These are phyloP conservation scores for Clonostachys solani DNA, from an alignment of 2,329 filamentous ascomycete genomes.

Conservation along the genomic window DNA sequence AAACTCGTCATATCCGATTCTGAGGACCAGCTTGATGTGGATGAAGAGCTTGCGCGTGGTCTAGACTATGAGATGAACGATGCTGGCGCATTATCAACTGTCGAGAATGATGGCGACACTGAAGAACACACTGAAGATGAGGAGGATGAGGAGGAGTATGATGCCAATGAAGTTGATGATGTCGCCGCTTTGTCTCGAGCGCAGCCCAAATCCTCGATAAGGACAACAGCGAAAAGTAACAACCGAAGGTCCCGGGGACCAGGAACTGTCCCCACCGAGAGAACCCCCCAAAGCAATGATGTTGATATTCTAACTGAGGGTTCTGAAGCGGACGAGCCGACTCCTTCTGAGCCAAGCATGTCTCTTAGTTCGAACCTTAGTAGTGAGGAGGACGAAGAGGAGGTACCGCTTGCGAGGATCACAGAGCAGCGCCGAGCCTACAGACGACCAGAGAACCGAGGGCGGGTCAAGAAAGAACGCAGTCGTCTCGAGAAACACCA, in stretches of 20 bases:
- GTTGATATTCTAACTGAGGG: too few species aligned
- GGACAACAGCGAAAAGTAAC: not conserved
- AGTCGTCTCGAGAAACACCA: conserved; percentile 70
- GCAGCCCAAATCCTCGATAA: not conserved
- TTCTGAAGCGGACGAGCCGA: conserved; percentile 2
- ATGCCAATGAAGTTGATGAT: not conserved
- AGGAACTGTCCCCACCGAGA: not conserved
- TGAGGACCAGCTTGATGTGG: conserved; percentile 18
- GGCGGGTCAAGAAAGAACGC: conserved; percentile 43
- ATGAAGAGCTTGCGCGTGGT: conserved; percentile 20
- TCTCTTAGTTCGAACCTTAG: conserved; percentile 2
- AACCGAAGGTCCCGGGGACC: not conserved
- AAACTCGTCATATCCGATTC: conserved; percentile 12
- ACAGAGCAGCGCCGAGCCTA: conserved; percentile 25
- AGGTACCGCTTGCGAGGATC: conserved; percentile 8
- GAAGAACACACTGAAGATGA: not conserved
- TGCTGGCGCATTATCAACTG: not conserved
- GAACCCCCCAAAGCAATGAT: not conserved
- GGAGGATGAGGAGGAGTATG: conserved; percentile 1
- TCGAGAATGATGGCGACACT: not conserved
- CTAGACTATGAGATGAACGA: conserved; percentile 9
- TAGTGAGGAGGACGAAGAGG: conserved; percentile 12
- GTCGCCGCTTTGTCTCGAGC: too few species aligned
- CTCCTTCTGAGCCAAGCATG: not conserved
- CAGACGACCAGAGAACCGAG: conserved; percentile 13